Evolutionary conservation across 176 grass and related monocot species (phyloP), one percentile per base, ranked within the genome.

Genomic region (Phoenix dactylifera): DNA sequence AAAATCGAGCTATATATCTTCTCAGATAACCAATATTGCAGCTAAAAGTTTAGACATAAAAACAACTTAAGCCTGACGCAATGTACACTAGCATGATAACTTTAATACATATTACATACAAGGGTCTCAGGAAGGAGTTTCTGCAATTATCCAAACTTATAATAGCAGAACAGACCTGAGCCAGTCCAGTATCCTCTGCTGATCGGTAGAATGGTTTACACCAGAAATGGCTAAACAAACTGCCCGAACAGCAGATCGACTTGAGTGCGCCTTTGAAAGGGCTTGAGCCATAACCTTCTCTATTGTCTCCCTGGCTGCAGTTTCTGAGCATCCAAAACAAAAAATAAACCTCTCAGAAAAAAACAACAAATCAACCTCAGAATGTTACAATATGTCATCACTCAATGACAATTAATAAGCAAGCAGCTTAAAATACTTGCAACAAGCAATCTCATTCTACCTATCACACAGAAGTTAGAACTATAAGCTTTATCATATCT

Each of bases 161-260:
- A 17, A 39, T 30, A 20, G 35, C 24, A 10, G 58, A 68, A 14
- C 19, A 77, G 76, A 98, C 93, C 70, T 66, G 30, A 98, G 84
- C 93, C 93, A 98, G n/a, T 89, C 75, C 25, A 98, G 67, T 76
- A 98, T 87, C 44, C 61, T 84, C 70, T 86, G 79, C 62, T 89
- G 87, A 81, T 98, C 93, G 56, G 87, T 79, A 52, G 87, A 81
- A 54, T 98, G 93, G 55, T 92, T 92, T 60, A 98, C 82, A 60
- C 93, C 93, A 73, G 93, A 88, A 48, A 92, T 76, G 55, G 79
- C 82, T 82, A 98, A 81, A 76, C 88, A 98, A 62, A 98, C 84
- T 55, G 93, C 93, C 30, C 50, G 76, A 24, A 98, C 93, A 65
- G 71, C 70, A 49, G 67, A 75, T n/a, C 52, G 67, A 60, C 88